A percentile compares a stretch with the other conserved stretches of the same genome.
phyloP scores from a whole-genome alignment of 225 moss, liverwort and hornwort genomes.

The Sphagnum contortum region DNA sequence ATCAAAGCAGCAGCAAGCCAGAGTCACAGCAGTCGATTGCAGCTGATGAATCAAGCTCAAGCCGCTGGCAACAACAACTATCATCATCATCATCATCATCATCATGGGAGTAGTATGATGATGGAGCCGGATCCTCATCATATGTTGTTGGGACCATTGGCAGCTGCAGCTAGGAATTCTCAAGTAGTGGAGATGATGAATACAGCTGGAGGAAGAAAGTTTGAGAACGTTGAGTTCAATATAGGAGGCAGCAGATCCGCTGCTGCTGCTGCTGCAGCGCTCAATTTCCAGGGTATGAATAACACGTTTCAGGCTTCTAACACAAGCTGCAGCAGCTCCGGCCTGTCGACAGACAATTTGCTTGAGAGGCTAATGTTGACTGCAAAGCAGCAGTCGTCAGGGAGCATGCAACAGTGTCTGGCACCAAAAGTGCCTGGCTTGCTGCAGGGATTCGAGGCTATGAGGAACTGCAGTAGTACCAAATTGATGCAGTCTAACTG shows the following conservation, averaged over 20 bases:
- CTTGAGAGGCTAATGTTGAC: conserved; percentile 52
- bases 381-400: conserved; percentile 12
- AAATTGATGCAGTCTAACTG: background rate
- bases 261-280: no score
- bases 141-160: no score
- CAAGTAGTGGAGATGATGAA: conserved; percentile 5
- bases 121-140: no score
- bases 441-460: conserved; percentile 5
- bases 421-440: conserved; percentile 28
- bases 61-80: no score
- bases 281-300: no score
- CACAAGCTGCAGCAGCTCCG: background rate
- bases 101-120: no score
- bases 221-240: background rate
- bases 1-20: no score
- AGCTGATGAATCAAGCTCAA: no score
- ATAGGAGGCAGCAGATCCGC: no score
- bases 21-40: no score
- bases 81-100: no score
- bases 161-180: conserved; percentile 21
- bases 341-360: conserved; percentile 29
- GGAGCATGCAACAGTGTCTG: conserved; percentile 12
- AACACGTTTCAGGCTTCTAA: no score
- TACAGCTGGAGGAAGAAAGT: conserved; percentile 8
- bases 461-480: background rate